Evolutionary conservation across 2,329 filamentous ascomycete species (phyloP), one percentile per base, ranked within the genome.

Genomic region (Penicillium frequentans): DNA sequence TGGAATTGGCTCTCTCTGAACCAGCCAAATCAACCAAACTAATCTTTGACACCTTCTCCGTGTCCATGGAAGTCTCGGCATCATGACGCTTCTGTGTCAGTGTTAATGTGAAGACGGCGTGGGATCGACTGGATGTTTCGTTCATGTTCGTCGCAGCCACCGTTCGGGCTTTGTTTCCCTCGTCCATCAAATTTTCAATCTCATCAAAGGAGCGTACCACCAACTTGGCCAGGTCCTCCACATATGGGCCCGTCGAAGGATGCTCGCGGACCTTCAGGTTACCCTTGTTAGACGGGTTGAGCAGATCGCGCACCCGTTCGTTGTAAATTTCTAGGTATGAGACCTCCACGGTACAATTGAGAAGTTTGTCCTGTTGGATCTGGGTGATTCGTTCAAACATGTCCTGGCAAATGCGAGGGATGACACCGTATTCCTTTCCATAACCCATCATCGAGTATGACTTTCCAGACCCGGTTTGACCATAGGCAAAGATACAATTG

Each of bases 361-460:
- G 81, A 67, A 89, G 88, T 67, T 87, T 87, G 75, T 96, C 91
- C 65, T 89, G 84, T 60, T 84, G 81, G 68, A 93, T 81, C 49
- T 79, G 78, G 26, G 80, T 79, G 70, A 99, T 99, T 62, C 93
- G 84, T 70, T 89, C 86, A 74, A 99, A 99, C 92, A 99, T 98
- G 69, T 96, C 89, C 79, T 95, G 90, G 75, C 95, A 99, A 78
- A 99, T 99, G 69, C 87, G 90, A 46, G 96, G 95, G 61, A 98
- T 98, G 62, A 99, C 95, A 74, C 95, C 95, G 56, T 92, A 85
- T 71, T 99, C 93, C 69, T 93, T 89, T 53, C 95, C 95, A 77
- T 98, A 99, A 49, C 95, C 95, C 95, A 99, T 99, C 93, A 99
- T 99, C 31, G 93, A 97, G 76, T 99, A 99, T 16, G 92, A 97